Evolutionary conservation across 2,329 filamentous ascomycete genomes (phyloP), one percentile per base, ranked within the genome.

Genomic region (Sarocladiaceae sp.): DNA sequence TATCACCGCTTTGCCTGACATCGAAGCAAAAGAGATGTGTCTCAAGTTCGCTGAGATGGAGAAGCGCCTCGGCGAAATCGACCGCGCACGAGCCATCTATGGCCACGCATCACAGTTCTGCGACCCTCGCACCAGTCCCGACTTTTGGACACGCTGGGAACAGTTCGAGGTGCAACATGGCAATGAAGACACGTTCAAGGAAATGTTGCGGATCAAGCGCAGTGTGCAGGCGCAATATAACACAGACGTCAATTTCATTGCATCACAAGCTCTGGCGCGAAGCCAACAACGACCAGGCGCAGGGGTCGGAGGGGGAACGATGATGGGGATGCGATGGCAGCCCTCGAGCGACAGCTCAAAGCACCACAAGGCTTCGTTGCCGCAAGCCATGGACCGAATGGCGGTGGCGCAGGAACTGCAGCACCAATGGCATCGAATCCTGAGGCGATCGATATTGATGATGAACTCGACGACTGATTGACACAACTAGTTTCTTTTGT

Each of bases 41-140:
- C 83, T 99, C 66, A 97, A 97, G 66, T 99, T 99, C 65, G 94
- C 94, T 2, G 91, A 97, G 63, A 96, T 96, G 91, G 91, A 97
- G 73, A 84, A 92, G 61, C 77, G 91, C 26, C 74, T 97, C 4
- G 92, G 92, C 56, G 91, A 97, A 66, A 95, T 99, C 66, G 94
- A 99, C 68, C 86, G 95, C 54, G 93, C 94, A 36, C 80, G 94
- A 60, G 92, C 93, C 7, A 97, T 99, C 59, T 99, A 96, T 64
- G 93, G 92, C 1, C 94, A 99, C 65, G 94, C 90, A 12, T 96
- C 90, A 39, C 94, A 99, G 67, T 99, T 97, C 71, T 96, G 91
- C 71, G 95, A 99, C 68, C 94, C 94, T 8, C 80, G 95, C 51
- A 96, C 90, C 13, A 91, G 90, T 59, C 86, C 88, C 7, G 84